Base-by-base conservation (phyloP, 1,284 basidiomycete species). In the Xerocomus amazonicus region DNA sequence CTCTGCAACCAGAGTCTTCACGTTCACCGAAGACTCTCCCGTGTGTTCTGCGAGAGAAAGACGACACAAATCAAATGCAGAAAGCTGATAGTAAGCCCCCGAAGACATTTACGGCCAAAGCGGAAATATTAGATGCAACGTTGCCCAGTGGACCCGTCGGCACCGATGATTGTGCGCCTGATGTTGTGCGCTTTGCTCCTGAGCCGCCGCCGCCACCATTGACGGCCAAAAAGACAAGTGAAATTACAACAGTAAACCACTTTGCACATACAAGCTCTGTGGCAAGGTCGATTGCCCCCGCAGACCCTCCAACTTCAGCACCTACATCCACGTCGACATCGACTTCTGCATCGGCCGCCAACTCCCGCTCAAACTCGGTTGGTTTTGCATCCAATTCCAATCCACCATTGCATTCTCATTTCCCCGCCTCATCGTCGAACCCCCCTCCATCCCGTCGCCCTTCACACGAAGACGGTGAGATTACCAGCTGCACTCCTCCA, bases 381-480 rank as follows among this genome's bases (percentile, higher is more conserved):
- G 46, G 63, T 6, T 50, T 52, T 38, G 27, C 45, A 9, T 29
- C 50, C 12, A 54, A 32, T 43, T 14, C 13, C 10, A 52, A 51
- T 46, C 27, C 32, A 14, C n/a, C 39, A 2, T 31, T 37, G 4
- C 38, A 53, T 10, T 28, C 48, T 14, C 48, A 43, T 6, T 4
- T 48, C 3, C 19, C 32, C 12, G 38, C 40, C 19, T 56, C 54
- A 14, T 53, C 53, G 10, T 53, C 53, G 10, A 61, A 26, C 10
- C 32, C 54, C 6, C 56, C 52, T 47, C 45, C 43, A 45, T 59
- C 56, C 10, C 63, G 61, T 48, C 62, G 65, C 33, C 61, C 59
- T 4, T 72, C 73, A 1, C 73, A 74, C 34, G 79, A 82, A 58
- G 80, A 83, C 39, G 79, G 80, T 6, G 81, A 83, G 61, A 80